phyloP scores from a whole-genome alignment of 306 rosid genomes.

The Geum urbanum region DNA sequence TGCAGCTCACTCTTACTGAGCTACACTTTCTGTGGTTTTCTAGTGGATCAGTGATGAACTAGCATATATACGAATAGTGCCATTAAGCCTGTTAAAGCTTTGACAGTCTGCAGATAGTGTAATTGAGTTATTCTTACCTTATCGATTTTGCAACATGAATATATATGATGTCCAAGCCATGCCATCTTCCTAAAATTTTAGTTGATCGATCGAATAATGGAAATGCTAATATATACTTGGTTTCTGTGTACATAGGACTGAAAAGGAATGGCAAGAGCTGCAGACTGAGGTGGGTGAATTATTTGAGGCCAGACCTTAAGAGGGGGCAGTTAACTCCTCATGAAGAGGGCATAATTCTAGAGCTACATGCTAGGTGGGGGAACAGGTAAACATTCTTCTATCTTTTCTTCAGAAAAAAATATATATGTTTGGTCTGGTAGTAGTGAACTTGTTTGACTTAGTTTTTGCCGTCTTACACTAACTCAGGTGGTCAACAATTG shows the following conservation, averaged over 20 bases:
- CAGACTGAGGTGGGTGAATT: constrained; percentile 95
- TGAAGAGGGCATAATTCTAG: constrained; percentile 78
- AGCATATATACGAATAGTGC: background rate
- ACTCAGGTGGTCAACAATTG: constrained; percentile 92
- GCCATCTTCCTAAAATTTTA: background rate
- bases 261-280: constrained; percentile 96
- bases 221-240: constrained; percentile 12
- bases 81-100: background rate
- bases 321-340: constrained; percentile 94
- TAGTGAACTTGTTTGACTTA: background rate
- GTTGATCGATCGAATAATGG: background rate
- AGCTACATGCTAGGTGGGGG: constrained; percentile 91
- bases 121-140: background rate
- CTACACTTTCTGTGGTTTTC: background rate
- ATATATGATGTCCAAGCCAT: background rate
- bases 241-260: constrained; percentile 47
- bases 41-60: background rate
- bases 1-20: background rate
- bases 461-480: background rate
- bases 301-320: constrained; percentile 88
- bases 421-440: background rate
- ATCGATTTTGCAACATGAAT: background rate
- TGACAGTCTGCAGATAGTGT: background rate
- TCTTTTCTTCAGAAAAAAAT: background rate
- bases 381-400: constrained; percentile 53